Evolutionary conservation across 1,284 basidiomycete species (phyloP), one percentile per base, ranked within the genome.

Genomic region (Cryptococcus wingfieldii): DNA sequence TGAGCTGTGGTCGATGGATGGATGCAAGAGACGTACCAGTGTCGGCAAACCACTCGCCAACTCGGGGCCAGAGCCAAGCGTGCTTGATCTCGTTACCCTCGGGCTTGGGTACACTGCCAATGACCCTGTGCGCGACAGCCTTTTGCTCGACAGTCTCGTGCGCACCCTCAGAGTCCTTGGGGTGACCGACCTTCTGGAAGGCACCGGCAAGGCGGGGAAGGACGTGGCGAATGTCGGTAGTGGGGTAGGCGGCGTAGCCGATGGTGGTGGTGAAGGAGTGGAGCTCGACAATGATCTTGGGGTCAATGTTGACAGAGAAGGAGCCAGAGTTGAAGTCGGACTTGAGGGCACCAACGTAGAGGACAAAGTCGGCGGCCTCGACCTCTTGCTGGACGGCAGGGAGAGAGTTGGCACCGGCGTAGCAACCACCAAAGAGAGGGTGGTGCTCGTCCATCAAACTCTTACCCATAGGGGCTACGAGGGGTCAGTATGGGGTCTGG

Each of bases 391-490:
- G 86, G 63, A 94, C 81, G 16, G 79, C 80, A 0, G 86, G 84
- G 48, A 84, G 80, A n/a, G 83, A 87, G 67, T 91, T 83, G 4
- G 83, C 83, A 3, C 92, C 91, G 39, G 90, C 82, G 68, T 92
- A 92, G 58, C 89, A 87, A 14, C 94, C 94, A 53, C 92, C 92
- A 74, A 88, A 97, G n/a, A 90, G 83, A 18, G 84, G 81, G 56
- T 88, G 85, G 46, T 82, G 80, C 77, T 97, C 95, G 60, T 86
- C 83, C 13, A 96, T 78, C 0, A 86, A 82, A 1, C 86, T 84
- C 76, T 95, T 95, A 43, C 90, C 93, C 92, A 95, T 94, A 0
- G 91, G 91, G 0, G 90, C 83, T 14, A 84, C 38, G 28, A 47
- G 28, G 18, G 19, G 48, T 63, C 38, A 61, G 51, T 37, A 27